These are phyloP conservation scores for Petunia axillaris DNA, from an alignment of 257 asterid genomes.

Conservation along the genomic window DNA sequence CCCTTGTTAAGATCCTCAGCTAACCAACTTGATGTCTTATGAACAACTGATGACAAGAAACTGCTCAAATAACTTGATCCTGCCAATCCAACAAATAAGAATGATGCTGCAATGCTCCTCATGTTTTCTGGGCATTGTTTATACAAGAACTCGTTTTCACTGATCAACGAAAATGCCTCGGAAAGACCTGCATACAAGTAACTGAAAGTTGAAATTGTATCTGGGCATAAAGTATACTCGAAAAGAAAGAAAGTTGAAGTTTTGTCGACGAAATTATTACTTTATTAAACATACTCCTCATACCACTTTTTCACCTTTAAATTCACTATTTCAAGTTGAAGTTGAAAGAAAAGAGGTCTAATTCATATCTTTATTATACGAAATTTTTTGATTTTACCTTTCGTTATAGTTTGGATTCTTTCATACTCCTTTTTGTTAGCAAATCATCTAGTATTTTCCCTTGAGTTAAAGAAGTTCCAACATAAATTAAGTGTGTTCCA, in stretches of 20 bases:
- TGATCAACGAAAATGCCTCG: constrained; percentile 35
- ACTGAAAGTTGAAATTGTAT: not conserved
- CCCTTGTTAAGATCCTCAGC: constrained; percentile 45
- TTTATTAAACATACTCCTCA: not conserved
- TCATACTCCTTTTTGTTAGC: no score
- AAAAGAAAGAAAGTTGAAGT: not conserved
- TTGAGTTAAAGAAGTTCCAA: no score
- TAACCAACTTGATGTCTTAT: constrained; percentile 38
- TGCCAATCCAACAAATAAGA: constrained; percentile 35
- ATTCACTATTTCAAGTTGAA: not conserved
- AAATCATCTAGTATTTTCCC: no score
- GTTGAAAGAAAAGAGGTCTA: not conserved
- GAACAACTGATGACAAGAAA: constrained; percentile 32
- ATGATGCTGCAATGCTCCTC: constrained; percentile 39
- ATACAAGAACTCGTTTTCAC: constrained; percentile 36
- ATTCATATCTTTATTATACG: not conserved
- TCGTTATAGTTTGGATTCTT: not conserved
- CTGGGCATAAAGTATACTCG: not conserved
- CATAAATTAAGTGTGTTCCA: no score
- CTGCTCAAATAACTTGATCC: constrained; percentile 32
- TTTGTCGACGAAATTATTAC: not conserved
- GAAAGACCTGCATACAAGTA: constrained; percentile 28
- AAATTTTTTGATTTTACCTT: not conserved
- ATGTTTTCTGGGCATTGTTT: constrained; percentile 43
- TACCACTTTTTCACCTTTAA: no score